Evolutionary conservation across 768 basidiomycete species (phyloP).

Genomic region (Leucocoprinus birnbaumii): DNA sequence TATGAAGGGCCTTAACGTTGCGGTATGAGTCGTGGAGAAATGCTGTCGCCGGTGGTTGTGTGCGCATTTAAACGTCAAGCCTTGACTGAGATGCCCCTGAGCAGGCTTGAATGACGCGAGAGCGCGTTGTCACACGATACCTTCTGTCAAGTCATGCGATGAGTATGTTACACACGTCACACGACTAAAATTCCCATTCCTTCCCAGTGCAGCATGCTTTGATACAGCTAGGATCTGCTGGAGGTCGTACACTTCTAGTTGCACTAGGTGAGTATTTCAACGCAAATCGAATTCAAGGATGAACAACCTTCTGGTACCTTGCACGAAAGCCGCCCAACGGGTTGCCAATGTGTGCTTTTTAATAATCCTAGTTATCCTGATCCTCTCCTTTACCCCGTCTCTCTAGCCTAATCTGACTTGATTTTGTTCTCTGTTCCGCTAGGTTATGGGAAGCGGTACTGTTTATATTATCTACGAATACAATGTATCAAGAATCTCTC

Average conservation of each 20-base stretch:
- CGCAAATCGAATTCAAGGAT: too few relatives aligned
- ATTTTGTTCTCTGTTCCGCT: too few relatives aligned
- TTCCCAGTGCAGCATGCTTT: too few relatives aligned
- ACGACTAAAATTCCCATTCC: too few relatives aligned
- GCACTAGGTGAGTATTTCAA: not conserved
- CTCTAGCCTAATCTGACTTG: not conserved
- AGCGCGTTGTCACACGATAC: not conserved
- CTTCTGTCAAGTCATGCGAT: not conserved
- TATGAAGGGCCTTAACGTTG: slow-evolving; percentile 32
- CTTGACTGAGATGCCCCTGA: not conserved
- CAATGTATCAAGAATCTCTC: not conserved
- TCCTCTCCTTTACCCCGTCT: not conserved
- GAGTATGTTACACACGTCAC: not conserved
- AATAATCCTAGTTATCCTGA: slow-evolving; percentile 14
- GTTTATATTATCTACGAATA: not conserved
- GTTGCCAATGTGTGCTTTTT: slow-evolving; percentile 6
- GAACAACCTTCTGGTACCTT: slow-evolving; percentile 1
- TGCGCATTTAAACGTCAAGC: slow-evolving; percentile 8
- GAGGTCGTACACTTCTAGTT: not conserved
- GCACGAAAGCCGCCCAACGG: slow-evolving; percentile 5
- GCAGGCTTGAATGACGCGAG: not conserved
- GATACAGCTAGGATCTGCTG: too few relatives aligned
- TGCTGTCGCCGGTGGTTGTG: slow-evolving; percentile 20
- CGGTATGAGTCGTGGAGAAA: slow-evolving; percentile 44
- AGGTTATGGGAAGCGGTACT: not conserved